Base-by-base conservation (phyloP, 495 filamentous ascomycete species). In the Hypoxylon rickii region DNA sequence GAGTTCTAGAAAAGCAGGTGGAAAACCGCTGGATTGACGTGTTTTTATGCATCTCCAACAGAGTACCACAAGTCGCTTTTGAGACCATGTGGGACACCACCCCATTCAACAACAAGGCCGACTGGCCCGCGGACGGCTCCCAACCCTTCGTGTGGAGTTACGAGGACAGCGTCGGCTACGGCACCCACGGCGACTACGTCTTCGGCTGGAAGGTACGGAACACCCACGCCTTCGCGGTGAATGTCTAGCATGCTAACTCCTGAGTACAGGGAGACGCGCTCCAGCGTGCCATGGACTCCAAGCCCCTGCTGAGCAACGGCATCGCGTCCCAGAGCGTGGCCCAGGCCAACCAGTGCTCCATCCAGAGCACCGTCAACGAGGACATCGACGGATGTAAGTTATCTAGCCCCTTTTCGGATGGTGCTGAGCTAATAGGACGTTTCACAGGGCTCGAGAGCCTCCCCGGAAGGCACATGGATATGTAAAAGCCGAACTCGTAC, bases 171-270 rank as follows among this genome's bases (percentile, higher is more conserved):
- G 74, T 70, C 20, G 75, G 78, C 7, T 72, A 73, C 43, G 70
- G 72, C 12, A 70, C 75, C 10, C 78, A 79, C 51, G 78, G 76
- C 22, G 78, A 81, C 44, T 81, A 81, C 57, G 52, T 81, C 32
- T 81, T 79, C 61, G 77, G 78, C 11, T 81, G 78, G 76, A 68
- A 71, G 58, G 76, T 75, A 54, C 62, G 78, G 7, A 75, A 77
- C 62, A 78, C 71, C 52, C 64, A 70, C 13, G 71, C 46, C 68
- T 67, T 15, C 73, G 74, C 58, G 73, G 66, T 55, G 73, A 76
- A 51, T 76, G 74, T 63, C 56, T 76, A 76, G 62, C 71, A 69
- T 52, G 58, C 58, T 19, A 61, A 74, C 72, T 66, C 67, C 55
- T 58, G 65, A 44, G 57, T 67, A 45, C 70, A 79, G 55, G 77